Conservation (phyloP, 2,329 filamentous ascomycete genomes). For the Fusarium tanahbumbuense region DNA sequence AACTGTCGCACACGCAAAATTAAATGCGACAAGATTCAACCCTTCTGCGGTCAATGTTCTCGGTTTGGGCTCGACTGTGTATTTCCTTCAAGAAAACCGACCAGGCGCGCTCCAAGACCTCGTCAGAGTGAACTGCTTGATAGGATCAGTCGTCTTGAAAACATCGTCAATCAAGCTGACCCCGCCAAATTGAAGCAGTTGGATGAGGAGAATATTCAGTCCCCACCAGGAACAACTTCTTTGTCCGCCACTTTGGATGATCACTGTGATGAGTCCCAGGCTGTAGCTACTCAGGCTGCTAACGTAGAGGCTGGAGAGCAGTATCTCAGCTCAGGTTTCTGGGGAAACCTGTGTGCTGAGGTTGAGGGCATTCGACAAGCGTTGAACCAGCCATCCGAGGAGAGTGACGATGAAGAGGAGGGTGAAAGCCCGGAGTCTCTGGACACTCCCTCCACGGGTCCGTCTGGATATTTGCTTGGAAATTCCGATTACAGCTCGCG, state of each 20-base stretch:
- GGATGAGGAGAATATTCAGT: conserved; percentile 31
- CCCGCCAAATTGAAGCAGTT: conserved; percentile 46
- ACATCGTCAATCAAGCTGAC: conserved; percentile 59
- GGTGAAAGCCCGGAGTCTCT: conserved; percentile 49
- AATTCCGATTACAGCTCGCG: conserved; percentile 41
- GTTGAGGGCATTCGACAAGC: conserved; percentile 59
- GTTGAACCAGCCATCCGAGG: conserved; percentile 57
- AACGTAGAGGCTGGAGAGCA: conserved; percentile 39
- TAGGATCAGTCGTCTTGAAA: conserved; percentile 58
- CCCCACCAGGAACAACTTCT: not conserved
- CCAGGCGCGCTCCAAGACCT: conserved; percentile 54
- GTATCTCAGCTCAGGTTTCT: conserved; percentile 59
- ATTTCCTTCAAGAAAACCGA: conserved; percentile 59
- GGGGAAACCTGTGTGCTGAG: conserved; percentile 57
- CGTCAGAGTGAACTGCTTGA: conserved; percentile 59
- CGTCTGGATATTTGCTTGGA: conserved; percentile 47
- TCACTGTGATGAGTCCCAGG: conserved; percentile 30
- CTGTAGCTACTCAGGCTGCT: conserved; percentile 38
- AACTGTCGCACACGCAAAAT: conserved; percentile 73
- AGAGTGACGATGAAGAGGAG: conserved; percentile 52
- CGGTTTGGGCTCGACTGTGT: conserved; percentile 61
- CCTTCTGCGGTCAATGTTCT: conserved; percentile 64
- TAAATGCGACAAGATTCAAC: conserved; percentile 67
- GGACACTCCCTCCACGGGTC: conserved; percentile 37
- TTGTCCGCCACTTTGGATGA: conserved; percentile 22